phyloP scores from a whole-genome alignment of 805 yeast species.

The Candida schatavii region DNA sequence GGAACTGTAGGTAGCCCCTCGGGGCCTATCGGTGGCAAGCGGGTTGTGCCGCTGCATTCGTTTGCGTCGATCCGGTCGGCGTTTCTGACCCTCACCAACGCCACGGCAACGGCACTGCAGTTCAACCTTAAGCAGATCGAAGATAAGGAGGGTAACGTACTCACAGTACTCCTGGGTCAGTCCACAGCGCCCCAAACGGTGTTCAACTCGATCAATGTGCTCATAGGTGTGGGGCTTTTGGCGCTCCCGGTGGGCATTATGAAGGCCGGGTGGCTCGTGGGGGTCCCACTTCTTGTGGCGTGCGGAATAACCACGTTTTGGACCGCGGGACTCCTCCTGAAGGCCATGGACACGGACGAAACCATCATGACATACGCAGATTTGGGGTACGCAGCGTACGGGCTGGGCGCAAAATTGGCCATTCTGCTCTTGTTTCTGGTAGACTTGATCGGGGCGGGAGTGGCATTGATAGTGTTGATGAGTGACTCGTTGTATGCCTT shows the following conservation, averaged over 20 bases:
- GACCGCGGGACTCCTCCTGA: constrained; percentile 72
- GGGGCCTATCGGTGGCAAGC: constrained; percentile 16
- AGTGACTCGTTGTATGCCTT: constrained; percentile 81
- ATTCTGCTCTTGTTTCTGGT: constrained; percentile 73
- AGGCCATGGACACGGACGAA: constrained; percentile 75
- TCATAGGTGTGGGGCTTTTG: constrained; percentile 66
- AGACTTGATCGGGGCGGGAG: constrained; percentile 79
- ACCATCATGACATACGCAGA: constrained; percentile 86
- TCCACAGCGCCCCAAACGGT: constrained; percentile 77
- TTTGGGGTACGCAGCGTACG: constrained; percentile 82
- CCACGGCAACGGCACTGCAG: constrained; percentile 51
- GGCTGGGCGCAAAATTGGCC: constrained; percentile 67
- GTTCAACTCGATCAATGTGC: constrained; percentile 69
- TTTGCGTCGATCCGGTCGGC: constrained; percentile 42
- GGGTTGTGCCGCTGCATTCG: constrained; percentile 36
- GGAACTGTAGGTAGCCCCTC: too few species aligned
- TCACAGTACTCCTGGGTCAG: constrained; percentile 75
- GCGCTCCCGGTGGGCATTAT: constrained; percentile 65
- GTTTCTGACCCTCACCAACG: constrained; percentile 30
- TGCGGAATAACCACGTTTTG: constrained; percentile 72
- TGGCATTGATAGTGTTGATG: constrained; percentile 74
- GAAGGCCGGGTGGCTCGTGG: constrained; percentile 65
- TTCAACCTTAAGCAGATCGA: constrained; percentile 62
- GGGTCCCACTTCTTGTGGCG: constrained; percentile 52
- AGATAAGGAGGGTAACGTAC: constrained; percentile 64